These are phyloP conservation scores for Wallacemonas sp. DNA, from an alignment of 208 protist genomes.

Conservation along the genomic window DNA sequence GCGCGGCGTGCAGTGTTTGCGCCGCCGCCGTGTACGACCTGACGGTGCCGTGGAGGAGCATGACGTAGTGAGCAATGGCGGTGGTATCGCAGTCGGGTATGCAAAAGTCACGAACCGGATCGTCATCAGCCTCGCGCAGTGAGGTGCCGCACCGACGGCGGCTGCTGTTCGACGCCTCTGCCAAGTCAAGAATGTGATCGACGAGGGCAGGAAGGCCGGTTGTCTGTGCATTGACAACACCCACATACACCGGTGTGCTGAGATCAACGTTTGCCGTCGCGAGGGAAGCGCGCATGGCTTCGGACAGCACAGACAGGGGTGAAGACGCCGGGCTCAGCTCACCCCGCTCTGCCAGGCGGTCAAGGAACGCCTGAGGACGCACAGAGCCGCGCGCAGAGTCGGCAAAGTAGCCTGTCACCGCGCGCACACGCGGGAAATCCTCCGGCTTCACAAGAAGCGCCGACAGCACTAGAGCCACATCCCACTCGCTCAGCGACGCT, in stretches of 20 bases:
- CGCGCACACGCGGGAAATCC: slow-evolving; percentile 63
- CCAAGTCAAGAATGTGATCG: slow-evolving; percentile 20
- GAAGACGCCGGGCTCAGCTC: slow-evolving; percentile 8
- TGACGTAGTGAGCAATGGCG: slow-evolving; percentile 62
- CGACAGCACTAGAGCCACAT: slow-evolving; percentile 51
- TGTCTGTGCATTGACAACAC: slow-evolving; percentile 63
- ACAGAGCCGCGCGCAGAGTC: slow-evolving; percentile 36
- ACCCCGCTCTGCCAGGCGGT: slow-evolving; percentile 37
- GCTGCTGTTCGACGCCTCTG: slow-evolving; percentile 4
- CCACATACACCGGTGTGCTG: slow-evolving; percentile 23
- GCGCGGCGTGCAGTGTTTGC: slow-evolving; percentile 23
- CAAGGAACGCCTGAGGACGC: slow-evolving; percentile 46
- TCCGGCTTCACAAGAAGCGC: slow-evolving; percentile 39
- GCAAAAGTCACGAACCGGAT: too few relatives aligned
- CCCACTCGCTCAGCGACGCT: slow-evolving; percentile 69
- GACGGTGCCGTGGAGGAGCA: slow-evolving; percentile 60
- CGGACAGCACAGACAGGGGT: slow-evolving; percentile 17
- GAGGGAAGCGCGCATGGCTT: slow-evolving; percentile 55
- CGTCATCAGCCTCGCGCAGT: too few relatives aligned
- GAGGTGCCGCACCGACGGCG: background rate
- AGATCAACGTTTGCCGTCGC: slow-evolving; percentile 26
- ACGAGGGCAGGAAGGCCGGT: slow-evolving; percentile 41
- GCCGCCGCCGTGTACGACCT: slow-evolving; percentile 55
- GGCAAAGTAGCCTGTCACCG: slow-evolving; percentile 39
- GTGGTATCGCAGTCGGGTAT: slow-evolving; percentile 28